Evolutionary conservation across 1,139 yeast species (phyloP), one percentile per base, ranked within the genome.

Genomic region (Saccharomyces hybrid): DNA sequence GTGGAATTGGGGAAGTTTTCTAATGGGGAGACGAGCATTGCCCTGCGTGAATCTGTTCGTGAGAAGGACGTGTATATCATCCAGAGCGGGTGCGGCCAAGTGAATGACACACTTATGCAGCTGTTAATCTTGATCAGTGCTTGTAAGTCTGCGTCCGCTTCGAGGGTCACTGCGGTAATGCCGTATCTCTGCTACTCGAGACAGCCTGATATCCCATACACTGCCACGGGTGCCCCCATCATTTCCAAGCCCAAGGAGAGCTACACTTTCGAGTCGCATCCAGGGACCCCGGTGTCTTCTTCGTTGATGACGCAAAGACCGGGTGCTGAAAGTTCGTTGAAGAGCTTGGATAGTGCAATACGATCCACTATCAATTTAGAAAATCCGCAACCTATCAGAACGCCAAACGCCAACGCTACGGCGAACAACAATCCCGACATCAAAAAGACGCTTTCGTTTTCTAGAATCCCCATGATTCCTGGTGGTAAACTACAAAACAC

Each of bases 151-250:
- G 96, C 99, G 2, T 86, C 96, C 62, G 98, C 99, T 12, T 84
- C 82, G 58, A 79, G 95, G 61, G 96, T 91, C 47, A 91, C 97
- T 2, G 98, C 96, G 0, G 96, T 95, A 42, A 76, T 93, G 71
- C 99, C 99, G 4, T 77, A 89, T 59, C 93, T 95, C 71, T 97
- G 98, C 24, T 95, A 95, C 70, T 88, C 96, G 1, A 79, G 99
- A 67, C 99, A 95, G 72, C 96, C 96, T 2, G 98, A 91, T 71
- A 84, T 88, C 47, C 96, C 96, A n/a, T 88, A 86, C 66, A 82
- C 88, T 48, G 80, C 79, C 63, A 74, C 75, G 51, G 86, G 86
- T 24, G 88, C 93, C 1, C 88, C 88, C 42, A 66, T 77, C 51
- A 70, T 76, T 34, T 70, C 79, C 2, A 73, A 75, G 49, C 71